A percentile compares a stretch with the other conserved stretches of the same genome.
These are phyloP conservation scores for Kurtzmaniella quercitrusa DNA, from an alignment of 1,139 yeast species.

Conservation along the genomic window DNA sequence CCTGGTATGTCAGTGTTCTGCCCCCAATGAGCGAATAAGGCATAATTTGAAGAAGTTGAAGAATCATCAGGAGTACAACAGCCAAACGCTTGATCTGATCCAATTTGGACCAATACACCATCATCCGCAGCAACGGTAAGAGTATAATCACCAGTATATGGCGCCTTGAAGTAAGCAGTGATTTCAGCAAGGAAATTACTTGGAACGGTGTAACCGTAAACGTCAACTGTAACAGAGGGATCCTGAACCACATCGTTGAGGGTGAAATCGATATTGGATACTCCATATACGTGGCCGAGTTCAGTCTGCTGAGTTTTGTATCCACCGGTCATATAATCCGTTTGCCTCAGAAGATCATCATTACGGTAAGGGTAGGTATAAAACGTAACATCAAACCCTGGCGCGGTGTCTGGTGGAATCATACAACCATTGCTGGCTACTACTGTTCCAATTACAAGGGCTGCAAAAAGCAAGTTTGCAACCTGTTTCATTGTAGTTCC, in stretches of 20 bases:
- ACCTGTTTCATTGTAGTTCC: too few relatives aligned
- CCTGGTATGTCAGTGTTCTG: slow-evolving; percentile 5
- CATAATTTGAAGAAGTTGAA: slow-evolving; percentile 4
- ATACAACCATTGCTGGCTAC: not conserved
- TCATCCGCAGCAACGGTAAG: slow-evolving; percentile 13
- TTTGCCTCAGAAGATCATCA: not conserved
- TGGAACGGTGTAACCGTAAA: not conserved
- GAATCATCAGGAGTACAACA: slow-evolving; percentile 18
- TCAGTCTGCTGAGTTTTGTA: not conserved
- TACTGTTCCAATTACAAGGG: not conserved
- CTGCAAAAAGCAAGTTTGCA: not conserved
- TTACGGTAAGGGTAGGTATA: not conserved
- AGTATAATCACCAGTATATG: not conserved
- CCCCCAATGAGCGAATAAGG: slow-evolving; percentile 11
- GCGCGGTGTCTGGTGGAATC: not conserved
- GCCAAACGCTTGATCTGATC: slow-evolving; percentile 17
- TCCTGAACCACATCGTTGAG: not conserved
- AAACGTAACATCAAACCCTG: not conserved
- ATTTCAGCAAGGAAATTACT: not conserved
- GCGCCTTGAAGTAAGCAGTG: not conserved
- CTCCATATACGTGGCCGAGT: not conserved
- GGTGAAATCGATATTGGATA: not conserved
- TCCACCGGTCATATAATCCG: not conserved
- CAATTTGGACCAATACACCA: slow-evolving; percentile 17
- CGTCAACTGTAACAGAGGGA: not conserved